Evolutionary conservation across 2,329 filamentous ascomycete genomes (phyloP).

Genomic region (Ophiostoma perfectum): DNA sequence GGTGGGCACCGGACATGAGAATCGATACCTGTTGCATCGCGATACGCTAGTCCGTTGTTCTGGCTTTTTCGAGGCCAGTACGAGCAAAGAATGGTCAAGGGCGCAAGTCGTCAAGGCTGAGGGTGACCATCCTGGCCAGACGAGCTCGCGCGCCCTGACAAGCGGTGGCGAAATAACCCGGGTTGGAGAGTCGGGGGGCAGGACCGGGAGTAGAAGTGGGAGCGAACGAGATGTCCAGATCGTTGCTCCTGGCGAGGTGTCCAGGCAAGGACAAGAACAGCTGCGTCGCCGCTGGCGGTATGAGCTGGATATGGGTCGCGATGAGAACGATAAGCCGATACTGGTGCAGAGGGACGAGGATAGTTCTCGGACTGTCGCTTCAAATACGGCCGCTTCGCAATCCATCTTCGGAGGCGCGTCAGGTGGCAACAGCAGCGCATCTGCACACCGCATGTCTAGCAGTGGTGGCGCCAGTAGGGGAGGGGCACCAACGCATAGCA

Average conservation of each 20-base stretch:
- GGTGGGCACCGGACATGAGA: constrained; percentile 60
- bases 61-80: constrained; percentile 86
- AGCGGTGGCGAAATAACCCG: constrained; percentile 45
- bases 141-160: constrained; percentile 11
- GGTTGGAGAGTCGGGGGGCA: constrained; percentile 43
- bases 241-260: background rate
- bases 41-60: constrained; percentile 86
- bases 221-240: constrained; percentile 45
- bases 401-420: constrained; percentile 55
- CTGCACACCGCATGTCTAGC: constrained; percentile 40
- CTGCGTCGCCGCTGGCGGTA: constrained; percentile 64
- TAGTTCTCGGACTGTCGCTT: constrained; percentile 18
- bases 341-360: constrained; percentile 73
- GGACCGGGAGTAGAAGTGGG: constrained; percentile 29
- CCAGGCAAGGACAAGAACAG: constrained; percentile 32
- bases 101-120: constrained; percentile 30
- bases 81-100: constrained; percentile 70
- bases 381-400: constrained; percentile 28
- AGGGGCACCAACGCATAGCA: constrained; percentile 16
- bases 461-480: constrained; percentile 33
- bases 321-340: constrained; percentile 75
- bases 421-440: constrained; percentile 37
- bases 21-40: constrained; percentile 79
- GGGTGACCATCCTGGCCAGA: background rate
- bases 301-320: constrained; percentile 72